Evolutionary conservation across 768 basidiomycete genomes (phyloP).

Genomic region (Suillus spraguei): DNA sequence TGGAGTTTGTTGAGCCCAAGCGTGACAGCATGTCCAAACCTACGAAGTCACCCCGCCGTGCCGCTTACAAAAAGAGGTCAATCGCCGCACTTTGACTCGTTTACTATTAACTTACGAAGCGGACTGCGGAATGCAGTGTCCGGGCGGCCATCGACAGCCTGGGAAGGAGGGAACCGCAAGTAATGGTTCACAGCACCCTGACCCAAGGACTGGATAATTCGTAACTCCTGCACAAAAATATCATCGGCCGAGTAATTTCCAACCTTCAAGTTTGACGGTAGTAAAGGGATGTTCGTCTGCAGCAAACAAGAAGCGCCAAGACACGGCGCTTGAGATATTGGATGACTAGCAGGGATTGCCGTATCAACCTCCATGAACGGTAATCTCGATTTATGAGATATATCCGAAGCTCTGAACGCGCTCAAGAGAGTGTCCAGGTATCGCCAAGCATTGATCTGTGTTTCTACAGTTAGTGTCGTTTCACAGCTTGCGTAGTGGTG

Average conservation of each 20-base stretch:
- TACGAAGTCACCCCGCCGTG: constrained; percentile 39
- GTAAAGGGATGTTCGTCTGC: constrained; percentile 51
- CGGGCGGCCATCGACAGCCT: constrained; percentile 56
- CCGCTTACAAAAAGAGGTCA: constrained; percentile 21
- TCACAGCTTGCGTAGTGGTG: constrained; percentile 7
- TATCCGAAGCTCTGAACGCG: background rate
- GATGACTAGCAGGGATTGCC: background rate
- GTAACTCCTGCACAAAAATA: constrained; percentile 45
- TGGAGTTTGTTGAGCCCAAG: constrained; percentile 21
- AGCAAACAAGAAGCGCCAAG: constrained; percentile 48
- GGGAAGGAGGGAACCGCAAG: constrained; percentile 47
- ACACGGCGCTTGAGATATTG: constrained; percentile 39
- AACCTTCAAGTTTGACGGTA: constrained; percentile 36
- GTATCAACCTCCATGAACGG: constrained; percentile 2
- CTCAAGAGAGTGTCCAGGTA: constrained; percentile 43
- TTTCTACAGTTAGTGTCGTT: background rate
- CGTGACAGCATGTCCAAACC: constrained; percentile 39
- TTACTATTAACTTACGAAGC: constrained; percentile 38
- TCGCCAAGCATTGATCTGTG: constrained; percentile 47
- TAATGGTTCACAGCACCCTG: constrained; percentile 39
- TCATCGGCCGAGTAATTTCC: constrained; percentile 33
- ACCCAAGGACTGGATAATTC: constrained; percentile 37
- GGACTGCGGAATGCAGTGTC: constrained; percentile 54
- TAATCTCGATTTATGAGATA: background rate
- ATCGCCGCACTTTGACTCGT: constrained; percentile 15